Evolutionary conservation across 2,329 filamentous ascomycete genomes (phyloP), one percentile per base, ranked within the genome.

Genomic region (Ophiosphaerella narmari): DNA sequence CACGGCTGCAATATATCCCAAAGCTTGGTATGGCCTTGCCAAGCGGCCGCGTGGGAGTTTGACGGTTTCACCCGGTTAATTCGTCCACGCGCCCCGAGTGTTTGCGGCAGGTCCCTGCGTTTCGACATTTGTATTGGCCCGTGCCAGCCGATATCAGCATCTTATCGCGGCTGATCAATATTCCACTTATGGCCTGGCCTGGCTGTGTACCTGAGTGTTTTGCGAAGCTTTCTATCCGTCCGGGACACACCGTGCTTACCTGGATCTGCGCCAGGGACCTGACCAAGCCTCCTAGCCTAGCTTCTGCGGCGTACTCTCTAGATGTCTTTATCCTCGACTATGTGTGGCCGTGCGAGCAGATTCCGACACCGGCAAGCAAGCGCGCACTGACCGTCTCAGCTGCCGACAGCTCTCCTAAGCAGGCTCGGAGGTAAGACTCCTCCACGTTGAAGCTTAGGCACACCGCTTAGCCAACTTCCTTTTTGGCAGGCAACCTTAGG

Each of bases 381-480:
- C 26, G 26, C 14, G 34, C 34, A 36, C 34, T 36, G 18, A 14
- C n/a, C 12, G 4, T 18, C 8, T 5, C n/a, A 36, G 18, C 8
- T 18, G 34, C 34, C 34, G 34, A 36, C 13, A 34, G 14, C 5
- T 34, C 33, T 34, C 33, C 33, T 34, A n/a, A 34, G 35, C 35
- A 21, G 16, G 7, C 23, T 14, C 39, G 31, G 42, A 38, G 35
- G 5, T 23, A 21, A 36, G 26, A 35, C 11, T 7, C 9, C 12
- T 31, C 5, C 21, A 21, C 33, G 35, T 48, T 36, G 26, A 18
- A 21, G 23, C 26, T 7, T 23, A 36, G 31, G n/a, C 29, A 31
- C 16, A 26, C 21, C 18, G 29, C 41, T 50, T 26, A 41, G 13
- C 39, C 52, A 62, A 48, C 59, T 60, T 58, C 57, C 54, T 55